Conservation (phyloP, 1,284 basidiomycete species). For the Neonothopanus nambi region DNA sequence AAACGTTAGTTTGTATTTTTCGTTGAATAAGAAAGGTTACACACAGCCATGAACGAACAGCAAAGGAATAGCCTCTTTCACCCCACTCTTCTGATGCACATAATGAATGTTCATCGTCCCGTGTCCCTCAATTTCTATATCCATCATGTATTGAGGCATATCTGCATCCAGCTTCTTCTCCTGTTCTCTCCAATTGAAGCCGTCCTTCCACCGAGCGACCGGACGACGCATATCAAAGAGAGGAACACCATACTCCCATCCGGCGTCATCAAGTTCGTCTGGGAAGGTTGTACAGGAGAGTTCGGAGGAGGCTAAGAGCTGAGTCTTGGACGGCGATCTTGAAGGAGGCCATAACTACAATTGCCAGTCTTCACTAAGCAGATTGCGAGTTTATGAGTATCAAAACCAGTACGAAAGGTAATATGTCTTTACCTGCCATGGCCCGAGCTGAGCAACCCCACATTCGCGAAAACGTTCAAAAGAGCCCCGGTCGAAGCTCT, state of each 20-base stretch:
- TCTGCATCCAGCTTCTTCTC: conserved; percentile 45
- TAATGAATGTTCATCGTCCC: conserved; percentile 25
- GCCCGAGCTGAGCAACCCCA: no score
- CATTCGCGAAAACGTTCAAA: no score
- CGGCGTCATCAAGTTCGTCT: conserved; percentile 47
- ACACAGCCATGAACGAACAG: conserved; percentile 10
- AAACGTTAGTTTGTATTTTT: background rate
- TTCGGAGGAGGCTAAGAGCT: conserved; percentile 33
- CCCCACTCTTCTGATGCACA: conserved; percentile 2
- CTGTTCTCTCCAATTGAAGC: conserved; percentile 43
- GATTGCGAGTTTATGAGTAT: no score
- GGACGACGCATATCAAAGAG: conserved; percentile 46
- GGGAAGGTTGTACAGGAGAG: conserved; percentile 45
- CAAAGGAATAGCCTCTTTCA: background rate
- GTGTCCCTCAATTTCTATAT: conserved; percentile 43
- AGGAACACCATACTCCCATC: conserved; percentile 48
- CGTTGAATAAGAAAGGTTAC: background rate
- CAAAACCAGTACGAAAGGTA: no score
- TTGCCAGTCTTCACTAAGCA: no score
- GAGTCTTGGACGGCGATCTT: conserved; percentile 41
- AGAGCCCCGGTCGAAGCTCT: no score
- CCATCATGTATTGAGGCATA: conserved; percentile 47
- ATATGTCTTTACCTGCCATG: no score
- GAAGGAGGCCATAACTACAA: conserved; percentile 35
- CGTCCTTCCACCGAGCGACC: conserved; percentile 26